Conservation (phyloP, 2,329 filamentous ascomycete species). For the Didymella sp. region DNA sequence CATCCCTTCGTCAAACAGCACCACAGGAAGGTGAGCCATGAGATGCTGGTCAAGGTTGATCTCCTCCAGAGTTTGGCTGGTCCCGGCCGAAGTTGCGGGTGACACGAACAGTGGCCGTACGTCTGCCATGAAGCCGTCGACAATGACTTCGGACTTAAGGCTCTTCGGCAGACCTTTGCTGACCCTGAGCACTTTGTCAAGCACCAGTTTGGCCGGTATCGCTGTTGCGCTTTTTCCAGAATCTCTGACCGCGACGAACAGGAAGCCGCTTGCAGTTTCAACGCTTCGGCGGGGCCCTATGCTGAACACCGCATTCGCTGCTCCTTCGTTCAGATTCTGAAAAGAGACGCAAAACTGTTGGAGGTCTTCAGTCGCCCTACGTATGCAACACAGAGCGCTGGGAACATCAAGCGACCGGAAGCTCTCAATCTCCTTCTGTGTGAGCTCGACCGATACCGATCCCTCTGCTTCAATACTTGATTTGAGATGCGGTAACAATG, state of each 20-base stretch:
- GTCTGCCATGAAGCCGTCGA: conserved; percentile 35
- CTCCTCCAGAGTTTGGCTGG: conserved; percentile 8
- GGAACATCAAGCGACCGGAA: conserved; percentile 17
- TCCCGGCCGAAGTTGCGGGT: conserved; percentile 8
- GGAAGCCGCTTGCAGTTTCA: conserved; percentile 4
- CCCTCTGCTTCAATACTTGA: background rate
- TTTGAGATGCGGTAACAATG: conserved; percentile 8
- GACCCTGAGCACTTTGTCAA: conserved; percentile 39
- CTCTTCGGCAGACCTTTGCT: conserved; percentile 41
- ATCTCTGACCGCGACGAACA: conserved; percentile 26
- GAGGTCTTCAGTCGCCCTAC: conserved; percentile 7
- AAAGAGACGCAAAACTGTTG: conserved; percentile 24
- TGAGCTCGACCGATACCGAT: conserved; percentile 5
- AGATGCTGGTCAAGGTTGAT: conserved; percentile 19
- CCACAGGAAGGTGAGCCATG: conserved; percentile 12
- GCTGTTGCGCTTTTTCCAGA: conserved; percentile 12
- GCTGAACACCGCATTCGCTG: conserved; percentile 45
- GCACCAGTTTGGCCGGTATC: conserved; percentile 20
- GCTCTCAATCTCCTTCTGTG: conserved; percentile 16
- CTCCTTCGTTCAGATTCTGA: conserved; percentile 43
- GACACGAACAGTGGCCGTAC: conserved; percentile 40
- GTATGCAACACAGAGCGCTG: conserved; percentile 26
- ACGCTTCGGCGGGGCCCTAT: conserved; percentile 18
- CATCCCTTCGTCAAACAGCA: conserved; percentile 8
- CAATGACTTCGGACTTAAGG: conserved; percentile 33